Evolutionary conservation across 495 filamentous ascomycete genomes (phyloP).

Genomic region (Lasiosphaeria hispida): DNA sequence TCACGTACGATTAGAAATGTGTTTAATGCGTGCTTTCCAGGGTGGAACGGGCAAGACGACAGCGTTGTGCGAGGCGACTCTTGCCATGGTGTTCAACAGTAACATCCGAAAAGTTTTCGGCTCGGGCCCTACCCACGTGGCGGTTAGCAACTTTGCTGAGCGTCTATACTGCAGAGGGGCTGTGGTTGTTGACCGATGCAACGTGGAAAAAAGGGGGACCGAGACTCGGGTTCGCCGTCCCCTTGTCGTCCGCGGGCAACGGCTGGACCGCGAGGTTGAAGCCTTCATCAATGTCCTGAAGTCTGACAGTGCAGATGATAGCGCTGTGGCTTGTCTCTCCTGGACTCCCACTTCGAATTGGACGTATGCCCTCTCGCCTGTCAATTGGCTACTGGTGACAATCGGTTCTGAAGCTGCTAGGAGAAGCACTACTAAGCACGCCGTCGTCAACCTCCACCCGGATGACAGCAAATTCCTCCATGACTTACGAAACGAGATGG

Average conservation of each 20-base stretch:
- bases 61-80: not conserved
- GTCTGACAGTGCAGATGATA: not conserved
- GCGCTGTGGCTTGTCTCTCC: not conserved
- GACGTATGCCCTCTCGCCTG: not conserved
- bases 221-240: not conserved
- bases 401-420: constrained; percentile 1
- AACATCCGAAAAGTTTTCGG: not conserved
- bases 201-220: not conserved
- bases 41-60: not conserved
- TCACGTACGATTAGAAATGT: not conserved
- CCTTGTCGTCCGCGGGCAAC: not conserved
- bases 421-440: not conserved
- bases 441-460: constrained; percentile 1
- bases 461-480: constrained; percentile 10
- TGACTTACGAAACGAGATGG: not conserved
- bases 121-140: not conserved
- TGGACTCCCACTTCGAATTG: not conserved
- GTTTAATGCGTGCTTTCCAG: not conserved
- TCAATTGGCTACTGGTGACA: constrained; percentile 16
- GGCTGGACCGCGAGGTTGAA: not conserved
- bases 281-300: not conserved
- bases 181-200: not conserved
- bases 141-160: not conserved
- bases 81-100: not conserved
- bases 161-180: not conserved